Evolutionary conservation across 2,329 filamentous ascomycete species (phyloP).

Genomic region (Atkinsonella texensis): DNA sequence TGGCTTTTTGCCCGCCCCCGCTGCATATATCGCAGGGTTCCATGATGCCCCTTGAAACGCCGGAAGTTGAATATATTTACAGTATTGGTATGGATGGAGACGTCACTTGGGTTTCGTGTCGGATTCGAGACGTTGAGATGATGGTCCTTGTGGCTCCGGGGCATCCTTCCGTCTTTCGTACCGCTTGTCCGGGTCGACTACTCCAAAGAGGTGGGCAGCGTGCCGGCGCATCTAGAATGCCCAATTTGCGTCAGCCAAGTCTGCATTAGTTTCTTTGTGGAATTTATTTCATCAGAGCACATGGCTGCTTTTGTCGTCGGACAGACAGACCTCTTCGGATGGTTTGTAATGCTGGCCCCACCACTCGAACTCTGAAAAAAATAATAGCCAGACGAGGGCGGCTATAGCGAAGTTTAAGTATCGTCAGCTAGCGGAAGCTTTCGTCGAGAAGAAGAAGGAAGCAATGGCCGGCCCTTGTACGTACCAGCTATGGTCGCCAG

Average conservation of each 20-base stretch:
- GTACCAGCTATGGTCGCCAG: constrained; percentile 44
- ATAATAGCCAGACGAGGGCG: constrained; percentile 26
- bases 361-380: constrained; percentile 32
- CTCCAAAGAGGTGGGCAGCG: constrained; percentile 27
- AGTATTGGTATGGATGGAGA: background rate
- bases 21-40: background rate
- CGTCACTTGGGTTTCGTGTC: constrained; percentile 6
- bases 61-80: background rate
- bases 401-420: constrained; percentile 11
- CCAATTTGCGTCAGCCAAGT: background rate
- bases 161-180: constrained; percentile 29
- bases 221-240: constrained; percentile 22
- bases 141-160: constrained; percentile 17
- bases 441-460: constrained; percentile 28
- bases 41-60: background rate
- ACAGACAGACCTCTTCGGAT: constrained; percentile 24
- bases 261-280: too few relatives aligned
- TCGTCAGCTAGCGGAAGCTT: background rate
- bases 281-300: too few relatives aligned
- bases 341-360: constrained; percentile 31
- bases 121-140: constrained; percentile 15
- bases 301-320: background rate
- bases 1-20: background rate
- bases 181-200: constrained; percentile 28
- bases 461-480: constrained; percentile 27